A percentile compares a stretch with the other conserved stretches of the same genome.
These are phyloP conservation scores for Nigrospora osmanthi DNA, from an alignment of 2,329 filamentous ascomycete species.

Conservation along the genomic window DNA sequence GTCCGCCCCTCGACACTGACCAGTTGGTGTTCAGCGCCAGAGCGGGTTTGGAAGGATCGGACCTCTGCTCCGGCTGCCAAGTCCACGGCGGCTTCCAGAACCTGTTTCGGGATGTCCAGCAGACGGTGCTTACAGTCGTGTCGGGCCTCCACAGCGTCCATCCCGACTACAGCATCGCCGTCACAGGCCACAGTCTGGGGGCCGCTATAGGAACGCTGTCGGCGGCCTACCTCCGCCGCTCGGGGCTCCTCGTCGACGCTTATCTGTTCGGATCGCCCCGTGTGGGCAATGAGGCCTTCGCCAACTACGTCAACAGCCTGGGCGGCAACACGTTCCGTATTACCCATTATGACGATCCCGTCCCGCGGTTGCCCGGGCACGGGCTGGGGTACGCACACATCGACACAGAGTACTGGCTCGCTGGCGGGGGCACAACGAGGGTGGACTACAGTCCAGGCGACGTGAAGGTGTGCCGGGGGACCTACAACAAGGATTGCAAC, in stretches of 20 bases:
- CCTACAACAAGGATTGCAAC: conserved; percentile 40
- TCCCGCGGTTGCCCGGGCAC: conserved; percentile 5
- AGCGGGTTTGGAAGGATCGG: conserved; percentile 5
- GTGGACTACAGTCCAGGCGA: conserved; percentile 28
- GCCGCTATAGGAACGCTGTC: conserved; percentile 18
- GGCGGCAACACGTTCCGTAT: conserved; percentile 5
- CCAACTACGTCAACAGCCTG: conserved; percentile 14
- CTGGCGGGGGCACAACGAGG: conserved; percentile 7
- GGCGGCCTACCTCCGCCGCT: conserved; percentile 11
- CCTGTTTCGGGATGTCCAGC: conserved; percentile 7
- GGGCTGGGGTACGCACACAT: conserved; percentile 3
- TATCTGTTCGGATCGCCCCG: conserved; percentile 22
- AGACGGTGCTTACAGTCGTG: conserved; percentile 10
- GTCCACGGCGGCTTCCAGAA: conserved; percentile 17
- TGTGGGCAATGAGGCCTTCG: conserved; percentile 16
- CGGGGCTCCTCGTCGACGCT: conserved; percentile 10
- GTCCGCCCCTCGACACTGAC: not conserved
- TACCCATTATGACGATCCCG: conserved; percentile 7
- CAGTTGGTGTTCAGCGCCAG: not conserved
- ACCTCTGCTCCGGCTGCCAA: conserved; percentile 9
- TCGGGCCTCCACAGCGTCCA: conserved; percentile 4
- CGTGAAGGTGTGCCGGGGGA: conserved; percentile 40
- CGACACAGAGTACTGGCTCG: not conserved
- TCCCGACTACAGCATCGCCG: conserved; percentile 14
- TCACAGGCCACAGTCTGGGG: conserved; percentile 20